Evolutionary conservation across 768 basidiomycete species (phyloP).

Genomic region (Glaciozyma antarctica): DNA sequence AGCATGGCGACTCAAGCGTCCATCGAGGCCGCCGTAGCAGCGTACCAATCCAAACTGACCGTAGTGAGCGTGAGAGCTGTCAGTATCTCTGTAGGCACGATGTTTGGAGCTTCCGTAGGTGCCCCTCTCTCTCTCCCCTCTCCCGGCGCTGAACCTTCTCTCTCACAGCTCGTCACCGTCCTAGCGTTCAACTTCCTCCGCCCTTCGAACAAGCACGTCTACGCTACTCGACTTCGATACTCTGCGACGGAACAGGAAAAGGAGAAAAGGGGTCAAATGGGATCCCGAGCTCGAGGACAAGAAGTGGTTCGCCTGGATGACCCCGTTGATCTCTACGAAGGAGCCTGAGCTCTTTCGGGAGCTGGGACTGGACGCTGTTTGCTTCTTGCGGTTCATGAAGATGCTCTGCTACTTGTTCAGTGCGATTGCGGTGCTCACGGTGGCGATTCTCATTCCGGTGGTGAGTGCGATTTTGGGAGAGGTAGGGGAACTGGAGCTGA

Average conservation of each 20-base stretch:
- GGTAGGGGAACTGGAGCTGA: neutral
- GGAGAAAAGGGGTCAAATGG: neutral
- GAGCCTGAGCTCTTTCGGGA: slow-evolving; percentile 47
- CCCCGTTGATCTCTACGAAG: slow-evolving; percentile 19
- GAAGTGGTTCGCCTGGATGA: slow-evolving; percentile 8
- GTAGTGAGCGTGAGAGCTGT: no score
- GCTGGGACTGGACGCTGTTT: slow-evolving; percentile 83
- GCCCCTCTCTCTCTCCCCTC: no score
- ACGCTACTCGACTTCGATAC: slow-evolving; percentile 47
- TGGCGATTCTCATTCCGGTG: neutral
- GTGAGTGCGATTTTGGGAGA: neutral
- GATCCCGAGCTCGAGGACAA: neutral
- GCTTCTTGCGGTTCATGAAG: slow-evolving; percentile 82
- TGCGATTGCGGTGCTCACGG: slow-evolving; percentile 42
- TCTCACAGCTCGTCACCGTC: slow-evolving; percentile 37
- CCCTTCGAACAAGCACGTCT: slow-evolving; percentile 73
- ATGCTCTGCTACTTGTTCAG: slow-evolving; percentile 67
- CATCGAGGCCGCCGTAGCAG: no score
- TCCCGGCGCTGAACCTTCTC: neutral
- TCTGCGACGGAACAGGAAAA: slow-evolving; percentile 61
- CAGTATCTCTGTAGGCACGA: no score
- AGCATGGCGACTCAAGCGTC: no score
- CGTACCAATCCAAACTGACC: no score
- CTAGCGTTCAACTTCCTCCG: slow-evolving; percentile 66
- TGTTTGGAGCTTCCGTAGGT: no score